phyloP scores from a whole-genome alignment of 495 filamentous ascomycete species.

The Hapsidospora chrysogenum region DNA sequence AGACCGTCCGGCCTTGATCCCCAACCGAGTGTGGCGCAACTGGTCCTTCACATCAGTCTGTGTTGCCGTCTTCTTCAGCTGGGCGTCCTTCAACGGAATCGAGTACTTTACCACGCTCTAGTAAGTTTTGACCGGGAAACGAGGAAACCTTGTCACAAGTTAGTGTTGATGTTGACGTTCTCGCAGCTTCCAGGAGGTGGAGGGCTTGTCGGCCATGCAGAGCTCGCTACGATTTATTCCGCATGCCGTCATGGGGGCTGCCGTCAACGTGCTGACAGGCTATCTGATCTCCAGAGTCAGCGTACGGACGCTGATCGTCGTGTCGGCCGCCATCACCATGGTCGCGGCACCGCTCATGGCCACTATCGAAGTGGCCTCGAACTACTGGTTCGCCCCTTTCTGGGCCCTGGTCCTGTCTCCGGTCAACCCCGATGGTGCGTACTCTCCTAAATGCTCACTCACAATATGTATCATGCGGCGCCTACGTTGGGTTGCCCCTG shows the following conservation, averaged over 20 bases:
- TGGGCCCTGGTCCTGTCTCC: constrained; percentile 31
- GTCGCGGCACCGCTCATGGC: constrained; percentile 34
- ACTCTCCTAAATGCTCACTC: no score
- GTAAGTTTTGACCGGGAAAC: not conserved
- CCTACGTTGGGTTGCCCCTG: no score
- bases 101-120: constrained; percentile 34
- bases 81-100: constrained; percentile 31
- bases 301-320: constrained; percentile 27
- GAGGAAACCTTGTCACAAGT: not conserved
- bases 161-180: no score
- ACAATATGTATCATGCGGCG: no score
- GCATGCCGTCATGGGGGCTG: constrained; percentile 29
- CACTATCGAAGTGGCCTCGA: constrained; percentile 16
- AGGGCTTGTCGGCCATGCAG: constrained; percentile 21
- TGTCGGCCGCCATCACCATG: constrained; percentile 25
- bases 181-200: constrained; percentile 33
- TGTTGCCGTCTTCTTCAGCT: constrained; percentile 32
- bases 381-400: constrained; percentile 41
- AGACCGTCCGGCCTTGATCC: constrained; percentile 25
- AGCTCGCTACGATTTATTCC: constrained; percentile 37
- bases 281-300: constrained; percentile 34
- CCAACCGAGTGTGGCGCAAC: constrained; percentile 35
- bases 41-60: constrained; percentile 30
- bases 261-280: constrained; percentile 35
- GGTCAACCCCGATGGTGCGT: constrained; percentile 9